These are phyloP conservation scores for Lanzia echinophila DNA, from an alignment of 2,329 filamentous ascomycete species.

Conservation along the genomic window DNA sequence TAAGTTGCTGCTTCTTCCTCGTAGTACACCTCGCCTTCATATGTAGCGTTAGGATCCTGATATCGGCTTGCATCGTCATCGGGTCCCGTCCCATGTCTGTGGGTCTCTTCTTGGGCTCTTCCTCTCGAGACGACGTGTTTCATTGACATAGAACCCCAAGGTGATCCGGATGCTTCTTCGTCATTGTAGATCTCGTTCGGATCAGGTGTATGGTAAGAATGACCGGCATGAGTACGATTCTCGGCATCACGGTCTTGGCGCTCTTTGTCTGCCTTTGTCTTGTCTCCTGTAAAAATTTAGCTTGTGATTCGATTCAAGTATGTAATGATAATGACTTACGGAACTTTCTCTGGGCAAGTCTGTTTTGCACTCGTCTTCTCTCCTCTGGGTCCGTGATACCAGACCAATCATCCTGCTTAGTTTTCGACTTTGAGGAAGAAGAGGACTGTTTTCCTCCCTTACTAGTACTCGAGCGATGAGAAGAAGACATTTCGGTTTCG, in stretches of 20 bases:
- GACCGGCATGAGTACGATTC: conserved; percentile 57
- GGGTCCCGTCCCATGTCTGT: conserved; percentile 31
- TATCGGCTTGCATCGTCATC: conserved; percentile 22
- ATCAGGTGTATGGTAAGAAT: conserved; percentile 56
- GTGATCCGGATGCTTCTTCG: conserved; percentile 56
- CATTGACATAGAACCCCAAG: conserved; percentile 66
- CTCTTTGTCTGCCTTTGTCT: conserved; percentile 61
- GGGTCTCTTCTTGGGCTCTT: conserved; percentile 38
- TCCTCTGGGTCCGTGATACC: conserved; percentile 64
- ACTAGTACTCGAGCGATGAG: conserved; percentile 23
- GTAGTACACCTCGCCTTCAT: conserved; percentile 24
- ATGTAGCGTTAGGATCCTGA: conserved; percentile 12
- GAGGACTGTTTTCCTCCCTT: conserved; percentile 16
- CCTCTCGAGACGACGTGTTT: conserved; percentile 42
- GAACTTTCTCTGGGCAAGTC: conserved; percentile 69
- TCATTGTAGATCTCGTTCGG: conserved; percentile 48
- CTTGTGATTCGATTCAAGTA: not conserved
- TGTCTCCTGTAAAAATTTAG: conserved; percentile 50
- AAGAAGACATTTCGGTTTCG: conserved; percentile 28
- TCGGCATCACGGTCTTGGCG: conserved; percentile 54
- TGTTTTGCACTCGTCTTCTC: conserved; percentile 68
- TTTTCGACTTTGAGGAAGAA: conserved; percentile 32
- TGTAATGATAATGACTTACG: conserved; percentile 45
- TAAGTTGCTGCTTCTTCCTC: conserved; percentile 21
- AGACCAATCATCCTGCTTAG: conserved; percentile 56